Base-by-base conservation (phyloP, 495 filamentous ascomycete genomes). In the Trichoderma reesei region DNA sequence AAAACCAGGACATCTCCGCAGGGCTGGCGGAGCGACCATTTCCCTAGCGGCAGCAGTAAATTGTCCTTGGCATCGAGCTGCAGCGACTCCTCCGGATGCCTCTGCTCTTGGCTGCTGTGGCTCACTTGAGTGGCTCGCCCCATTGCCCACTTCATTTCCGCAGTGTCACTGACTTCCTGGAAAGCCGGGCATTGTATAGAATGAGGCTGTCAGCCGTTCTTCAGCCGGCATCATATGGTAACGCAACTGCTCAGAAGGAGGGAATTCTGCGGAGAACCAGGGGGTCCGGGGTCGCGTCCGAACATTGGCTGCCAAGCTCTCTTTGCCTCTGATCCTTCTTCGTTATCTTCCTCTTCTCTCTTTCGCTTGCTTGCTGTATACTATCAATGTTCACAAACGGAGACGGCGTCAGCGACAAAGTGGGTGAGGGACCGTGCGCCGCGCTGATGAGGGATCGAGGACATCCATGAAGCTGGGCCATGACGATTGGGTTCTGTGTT, bases 401-500 rank as follows among this genome's bases (percentile, higher is more conserved):
- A 48, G 31, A 56, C 51, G 51, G 51, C 51, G 26, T 33, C 51
- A 34, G 51, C 51, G 51, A 56, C 10, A 33, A 46, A 56, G 51
- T 18, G 31, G 51, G 20, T 10, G 26, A 13, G n/a, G 51, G 51
- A 11, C 51, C 51, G 51, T 56, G 51, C 51, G 51, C 16, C n/a
- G n/a, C n/a, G n/a, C n/a, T n/a, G n/a, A n/a, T 26, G 9, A 10
- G 51, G 51, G 51, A 56, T 56, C 51, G 51, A 33, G 51, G 51
- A n/a, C 20, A 33, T 10, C 31, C 51, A 56, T 34, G 51, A 13
- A 5, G 51, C 46, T 34, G 51, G 26, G 8, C 51, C 51, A n/a
- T 33, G 51, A 33, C 51, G 51, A 56, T 56, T 56, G 51, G 51
- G 51, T 56, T 56, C 51, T 56, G 26, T 56, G 31, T 20, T 56